Conservation (phyloP, 164 flowering plant genomes). For the Dillenia suffruticosa region DNA sequence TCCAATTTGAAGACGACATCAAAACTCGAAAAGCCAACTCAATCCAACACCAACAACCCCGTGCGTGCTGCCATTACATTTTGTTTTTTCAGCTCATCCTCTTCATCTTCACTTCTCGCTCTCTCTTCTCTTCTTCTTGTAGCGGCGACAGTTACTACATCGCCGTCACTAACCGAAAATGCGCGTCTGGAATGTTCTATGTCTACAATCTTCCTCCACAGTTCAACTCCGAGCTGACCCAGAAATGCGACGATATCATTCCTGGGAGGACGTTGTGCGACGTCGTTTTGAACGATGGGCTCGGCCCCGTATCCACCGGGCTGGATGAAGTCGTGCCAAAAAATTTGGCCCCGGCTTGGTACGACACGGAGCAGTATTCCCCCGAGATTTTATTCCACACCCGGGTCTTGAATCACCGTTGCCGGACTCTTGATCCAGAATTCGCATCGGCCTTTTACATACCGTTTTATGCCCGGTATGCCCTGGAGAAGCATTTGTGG, state of each 20-base stretch:
- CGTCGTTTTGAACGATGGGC: conserved; percentile 61
- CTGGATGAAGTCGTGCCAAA: conserved; percentile 44
- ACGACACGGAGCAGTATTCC: conserved; percentile 78
- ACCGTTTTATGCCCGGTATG: conserved; percentile 91
- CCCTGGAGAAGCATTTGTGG: conserved; percentile 15
- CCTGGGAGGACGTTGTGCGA: conserved; percentile 78
- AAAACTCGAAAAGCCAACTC: conserved; percentile 1
- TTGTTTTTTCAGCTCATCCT: conserved; percentile 22
- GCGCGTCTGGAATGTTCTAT: conserved; percentile 48
- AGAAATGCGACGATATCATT: conserved; percentile 45
- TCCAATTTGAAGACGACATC: no score
- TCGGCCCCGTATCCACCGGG: conserved; percentile 47
- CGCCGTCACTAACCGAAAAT: conserved; percentile 5
- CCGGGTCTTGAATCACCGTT: conserved; percentile 54
- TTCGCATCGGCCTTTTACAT: conserved; percentile 76
- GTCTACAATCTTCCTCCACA: conserved; percentile 69
- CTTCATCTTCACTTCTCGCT: conserved; percentile 17
- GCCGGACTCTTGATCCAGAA: conserved; percentile 62
- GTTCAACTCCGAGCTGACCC: conserved; percentile 49
- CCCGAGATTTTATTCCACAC: conserved; percentile 75
- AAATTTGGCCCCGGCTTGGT: conserved; percentile 43
- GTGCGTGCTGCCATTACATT: conserved; percentile 21
- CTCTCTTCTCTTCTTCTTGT: conserved; percentile 6
- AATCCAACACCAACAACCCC: conserved; percentile 18
- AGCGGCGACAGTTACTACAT: neutral